These are phyloP conservation scores for Pleurotus tuber-regium DNA, from an alignment of 768 basidiomycete genomes.

Conservation along the genomic window DNA sequence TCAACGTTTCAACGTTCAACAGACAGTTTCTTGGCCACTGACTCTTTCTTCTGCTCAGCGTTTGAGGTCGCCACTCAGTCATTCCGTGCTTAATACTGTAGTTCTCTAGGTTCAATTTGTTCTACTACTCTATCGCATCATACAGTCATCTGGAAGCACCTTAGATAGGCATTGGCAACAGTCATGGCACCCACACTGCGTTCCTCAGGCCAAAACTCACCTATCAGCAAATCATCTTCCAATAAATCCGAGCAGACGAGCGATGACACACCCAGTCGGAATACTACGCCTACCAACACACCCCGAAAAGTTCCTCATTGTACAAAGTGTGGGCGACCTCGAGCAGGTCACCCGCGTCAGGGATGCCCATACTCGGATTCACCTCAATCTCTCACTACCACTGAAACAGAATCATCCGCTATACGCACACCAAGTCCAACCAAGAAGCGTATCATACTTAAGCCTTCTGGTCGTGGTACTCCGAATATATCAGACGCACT, in stretches of 20 bases:
- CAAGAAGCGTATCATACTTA: too few relatives aligned
- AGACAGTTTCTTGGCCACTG: too few relatives aligned
- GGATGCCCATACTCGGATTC: constrained; percentile 51
- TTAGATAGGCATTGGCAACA: neutral
- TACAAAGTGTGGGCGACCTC: constrained; percentile 51
- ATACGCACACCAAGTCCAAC: too few relatives aligned
- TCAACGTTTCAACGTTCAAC: too few relatives aligned
- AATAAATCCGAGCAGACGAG: neutral
- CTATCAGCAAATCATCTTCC: neutral
- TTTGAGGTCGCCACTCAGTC: too few relatives aligned
- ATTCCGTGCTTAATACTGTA: too few relatives aligned
- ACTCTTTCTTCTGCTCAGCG: too few relatives aligned
- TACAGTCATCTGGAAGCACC: neutral
- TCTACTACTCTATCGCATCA: neutral
- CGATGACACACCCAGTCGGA: neutral
- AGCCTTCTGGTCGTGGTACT: too few relatives aligned
- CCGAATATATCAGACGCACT: constrained; percentile 39
- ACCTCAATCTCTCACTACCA: constrained; percentile 11
- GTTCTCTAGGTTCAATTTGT: neutral
- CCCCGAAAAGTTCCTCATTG: constrained; percentile 54
- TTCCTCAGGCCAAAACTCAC: constrained; percentile 2
- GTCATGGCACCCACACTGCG: constrained; percentile 12
- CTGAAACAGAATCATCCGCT: constrained; percentile 11
- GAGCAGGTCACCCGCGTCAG: constrained; percentile 59
- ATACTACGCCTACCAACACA: constrained; percentile 24